Percentiles rank a stretch among this genome's conserved stretches.
Conservation (phyloP, 345 rosid genomes). For the Combretum micranthum region DNA sequence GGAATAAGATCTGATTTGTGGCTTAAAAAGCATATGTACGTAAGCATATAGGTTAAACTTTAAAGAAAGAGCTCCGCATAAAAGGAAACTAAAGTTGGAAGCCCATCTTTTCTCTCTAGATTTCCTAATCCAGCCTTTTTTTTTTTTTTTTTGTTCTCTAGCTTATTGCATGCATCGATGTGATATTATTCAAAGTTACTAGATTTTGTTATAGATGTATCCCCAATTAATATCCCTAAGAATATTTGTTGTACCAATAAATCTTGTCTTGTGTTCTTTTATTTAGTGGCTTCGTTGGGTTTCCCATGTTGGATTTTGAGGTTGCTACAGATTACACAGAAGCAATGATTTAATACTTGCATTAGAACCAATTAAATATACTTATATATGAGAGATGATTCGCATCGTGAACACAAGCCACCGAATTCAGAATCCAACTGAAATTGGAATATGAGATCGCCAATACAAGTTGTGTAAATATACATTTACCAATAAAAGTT, state of each 20-base stretch:
- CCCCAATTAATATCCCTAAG: background rate
- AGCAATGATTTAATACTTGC: too few species aligned
- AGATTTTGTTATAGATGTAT: background rate
- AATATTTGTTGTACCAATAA: background rate
- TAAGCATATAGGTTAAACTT: conserved; percentile 1
- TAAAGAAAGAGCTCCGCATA: conserved; percentile 5
- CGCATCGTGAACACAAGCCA: too few species aligned
- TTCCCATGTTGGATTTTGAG: too few species aligned
- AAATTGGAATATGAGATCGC: too few species aligned
- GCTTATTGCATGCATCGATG: background rate
- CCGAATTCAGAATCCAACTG: too few species aligned
- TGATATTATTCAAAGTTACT: conserved; percentile 1
- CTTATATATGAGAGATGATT: too few species aligned
- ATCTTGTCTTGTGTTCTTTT: too few species aligned
- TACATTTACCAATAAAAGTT: too few species aligned
- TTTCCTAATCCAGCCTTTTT: background rate
- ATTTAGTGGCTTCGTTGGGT: too few species aligned
- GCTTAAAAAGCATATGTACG: background rate
- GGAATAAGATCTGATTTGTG: conserved; percentile 13
- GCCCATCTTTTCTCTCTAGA: background rate
- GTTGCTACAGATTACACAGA: too few species aligned
- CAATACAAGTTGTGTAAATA: too few species aligned
- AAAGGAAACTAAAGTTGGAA: conserved; percentile 1
- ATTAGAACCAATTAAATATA: too few species aligned
- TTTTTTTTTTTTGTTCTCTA: background rate